A percentile compares a stretch with the other conserved stretches of the same genome.
These are phyloP conservation scores for Cutaneotrichosporon daszewskae DNA, from an alignment of 1,284 basidiomycete genomes.

Conservation along the genomic window DNA sequence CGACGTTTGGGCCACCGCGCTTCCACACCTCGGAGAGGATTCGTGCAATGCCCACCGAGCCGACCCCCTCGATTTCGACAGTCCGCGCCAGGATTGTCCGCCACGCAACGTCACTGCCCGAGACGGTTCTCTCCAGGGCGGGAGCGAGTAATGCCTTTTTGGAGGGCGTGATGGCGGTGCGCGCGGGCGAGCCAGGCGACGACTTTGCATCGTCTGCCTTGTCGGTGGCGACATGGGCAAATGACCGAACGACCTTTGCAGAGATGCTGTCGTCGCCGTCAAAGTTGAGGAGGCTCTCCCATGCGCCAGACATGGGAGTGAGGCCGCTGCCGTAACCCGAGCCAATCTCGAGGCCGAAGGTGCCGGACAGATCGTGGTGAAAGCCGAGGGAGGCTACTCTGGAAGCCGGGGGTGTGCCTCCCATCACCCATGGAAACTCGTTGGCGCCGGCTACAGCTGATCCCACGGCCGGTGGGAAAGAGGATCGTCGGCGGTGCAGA, in stretches of 20 bases:
- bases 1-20: slow-evolving; percentile 36
- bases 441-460: slow-evolving; percentile 16
- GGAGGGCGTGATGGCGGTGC: too few species aligned
- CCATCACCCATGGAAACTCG: slow-evolving; percentile 20
- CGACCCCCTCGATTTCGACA: slow-evolving; percentile 40
- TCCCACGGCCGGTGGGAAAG: slow-evolving; percentile 26
- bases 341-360: slow-evolving; percentile 11
- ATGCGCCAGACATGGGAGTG: slow-evolving; percentile 6
- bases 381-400: background rate
- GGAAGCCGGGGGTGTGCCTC: too few species aligned
- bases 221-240: too few species aligned
- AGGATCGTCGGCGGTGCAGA: slow-evolving; percentile 20
- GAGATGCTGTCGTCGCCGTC: slow-evolving; percentile 14
- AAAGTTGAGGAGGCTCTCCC: slow-evolving; percentile 31
- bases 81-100: slow-evolving; percentile 30
- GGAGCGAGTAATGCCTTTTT: background rate
- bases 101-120: slow-evolving; percentile 17
- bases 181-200: too few species aligned
- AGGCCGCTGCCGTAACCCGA: background rate
- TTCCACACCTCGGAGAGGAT: slow-evolving; percentile 41
- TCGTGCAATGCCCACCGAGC: slow-evolving; percentile 28
- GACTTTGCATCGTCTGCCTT: too few species aligned
- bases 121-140: slow-evolving; percentile 3
- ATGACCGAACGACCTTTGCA: too few species aligned
- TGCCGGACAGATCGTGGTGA: background rate